Base-by-base conservation (phyloP, 1,284 basidiomycete species). In the Irpex sp. region DNA sequence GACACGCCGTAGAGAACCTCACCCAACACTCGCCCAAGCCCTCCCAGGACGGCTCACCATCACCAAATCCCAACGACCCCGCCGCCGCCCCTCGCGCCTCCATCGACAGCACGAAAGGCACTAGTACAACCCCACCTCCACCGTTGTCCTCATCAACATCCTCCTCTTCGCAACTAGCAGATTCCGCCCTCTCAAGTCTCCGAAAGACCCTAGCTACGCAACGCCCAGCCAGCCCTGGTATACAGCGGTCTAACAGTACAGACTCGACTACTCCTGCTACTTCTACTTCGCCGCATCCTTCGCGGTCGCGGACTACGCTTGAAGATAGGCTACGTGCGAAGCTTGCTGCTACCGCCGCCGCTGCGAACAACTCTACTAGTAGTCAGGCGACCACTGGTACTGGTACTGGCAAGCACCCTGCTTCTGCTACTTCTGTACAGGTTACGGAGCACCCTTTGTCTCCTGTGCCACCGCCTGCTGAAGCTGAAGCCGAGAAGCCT, bases 321-420 rank as follows among this genome's bases (percentile, higher is more conserved):
- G 90, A 93, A 73, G 90, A 93, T 61, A 81, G 91, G 55, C 75
- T 93, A 13, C 82, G 87, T 31, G 80, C 80, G 37, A 84, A 85
- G 35, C 13, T 51, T 4, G 83, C 88, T 67, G 78, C 81, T 50
- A 79, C 80, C 58, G 82, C 91, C 9, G 76, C 78, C 11, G 83
- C 85, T 2, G 76, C 72, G 64, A 67, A 76, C n/a, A 46, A 46
- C 39, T 77, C 78, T 37, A 79, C 84, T 1, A 79, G 84, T 11
- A 70, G 73, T 19, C 65, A 69, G 2, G 80, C 82, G 13, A 4
- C 39, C 1, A 46, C 39, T 46, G n/a, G n/a, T 46, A 43, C 5
- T 26, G 26, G 26, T 26, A 33, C 31, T 36, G 71, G 76, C 11
- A 77, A 75, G 53, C 70, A 74, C 26, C 82, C 64, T 5, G 61